A percentile compares a stretch with the other conserved stretches of the same genome.
phyloP scores from a whole-genome alignment of 1,139 yeast species.

The Candida anutae region DNA sequence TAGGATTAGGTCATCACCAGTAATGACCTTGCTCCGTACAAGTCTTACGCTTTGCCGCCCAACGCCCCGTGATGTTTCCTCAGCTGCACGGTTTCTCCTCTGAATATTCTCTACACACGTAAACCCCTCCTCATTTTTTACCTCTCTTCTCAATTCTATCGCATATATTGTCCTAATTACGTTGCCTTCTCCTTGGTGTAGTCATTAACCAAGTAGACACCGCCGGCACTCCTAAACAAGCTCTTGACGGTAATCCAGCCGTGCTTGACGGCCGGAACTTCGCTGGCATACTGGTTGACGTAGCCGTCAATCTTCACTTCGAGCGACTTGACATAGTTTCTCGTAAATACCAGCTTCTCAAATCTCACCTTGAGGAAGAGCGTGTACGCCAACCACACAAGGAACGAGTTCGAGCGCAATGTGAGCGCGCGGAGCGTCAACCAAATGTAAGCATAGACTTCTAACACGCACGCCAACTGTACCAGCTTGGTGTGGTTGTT shows the following conservation, averaged over 20 bases:
- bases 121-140: too few relatives aligned
- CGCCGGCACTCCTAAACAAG: slow-evolving; percentile 28
- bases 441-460: slow-evolving; percentile 47
- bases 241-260: slow-evolving; percentile 54
- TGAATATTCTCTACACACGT: too few relatives aligned
- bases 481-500: slow-evolving; percentile 64
- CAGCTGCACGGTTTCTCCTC: too few relatives aligned
- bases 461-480: slow-evolving; percentile 63
- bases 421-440: slow-evolving; percentile 48
- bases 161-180: too few relatives aligned
- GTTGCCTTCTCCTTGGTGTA: slow-evolving; percentile 20
- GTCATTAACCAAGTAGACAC: slow-evolving; percentile 27
- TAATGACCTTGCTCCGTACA: too few relatives aligned
- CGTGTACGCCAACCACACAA: slow-evolving; percentile 50
- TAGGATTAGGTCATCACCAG: too few relatives aligned
- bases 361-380: slow-evolving; percentile 70
- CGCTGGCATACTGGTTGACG: slow-evolving; percentile 37
- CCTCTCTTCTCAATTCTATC: too few relatives aligned
- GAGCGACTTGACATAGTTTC: slow-evolving; percentile 59
- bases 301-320: slow-evolving; percentile 68
- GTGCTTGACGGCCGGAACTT: slow-evolving; percentile 55
- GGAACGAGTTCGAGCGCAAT: slow-evolving; percentile 59
- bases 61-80: too few relatives aligned
- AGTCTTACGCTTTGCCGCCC: too few relatives aligned
- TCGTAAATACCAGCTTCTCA: slow-evolving; percentile 69